These are phyloP conservation scores for Teratosphaeria viscida DNA, from an alignment of 2,329 filamentous ascomycete genomes.

Conservation along the genomic window DNA sequence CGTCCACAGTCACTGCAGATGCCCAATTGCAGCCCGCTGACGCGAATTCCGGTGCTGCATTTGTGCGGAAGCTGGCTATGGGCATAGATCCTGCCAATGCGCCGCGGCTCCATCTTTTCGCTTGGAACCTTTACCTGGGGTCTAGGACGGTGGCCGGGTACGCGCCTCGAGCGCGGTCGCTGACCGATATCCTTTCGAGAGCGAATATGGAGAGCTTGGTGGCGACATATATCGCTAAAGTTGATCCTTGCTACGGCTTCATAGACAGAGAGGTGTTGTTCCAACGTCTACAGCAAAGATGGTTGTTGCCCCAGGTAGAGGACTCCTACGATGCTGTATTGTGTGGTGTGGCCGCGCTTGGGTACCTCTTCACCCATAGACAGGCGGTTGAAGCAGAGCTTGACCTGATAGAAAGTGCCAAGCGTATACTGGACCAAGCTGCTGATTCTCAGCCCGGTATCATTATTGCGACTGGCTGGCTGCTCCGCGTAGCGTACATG, in stretches of 20 bases:
- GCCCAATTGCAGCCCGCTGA: slow-evolving; percentile 32
- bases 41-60: slow-evolving; percentile 45
- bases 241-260: slow-evolving; percentile 43
- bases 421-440: slow-evolving; percentile 30
- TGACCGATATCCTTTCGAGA: slow-evolving; percentile 37
- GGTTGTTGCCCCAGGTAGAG: slow-evolving; percentile 16
- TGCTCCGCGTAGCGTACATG: slow-evolving; percentile 42
- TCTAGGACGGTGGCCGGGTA: slow-evolving; percentile 8
- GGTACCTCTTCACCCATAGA: slow-evolving; percentile 38
- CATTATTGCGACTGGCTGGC: slow-evolving; percentile 36
- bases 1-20: slow-evolving; percentile 3
- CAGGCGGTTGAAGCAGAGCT: slow-evolving; percentile 30
- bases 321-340: slow-evolving; percentile 36
- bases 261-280: slow-evolving; percentile 17
- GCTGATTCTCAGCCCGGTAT: slow-evolving; percentile 23
- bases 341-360: slow-evolving; percentile 44
- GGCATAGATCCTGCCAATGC: slow-evolving; percentile 41
- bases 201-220: slow-evolving; percentile 36
- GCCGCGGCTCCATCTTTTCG: slow-evolving; percentile 41
- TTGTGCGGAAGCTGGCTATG: slow-evolving; percentile 40
- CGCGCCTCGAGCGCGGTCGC: slow-evolving; percentile 9
- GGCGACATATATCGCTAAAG: slow-evolving; percentile 39
- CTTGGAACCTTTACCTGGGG: slow-evolving; percentile 37
- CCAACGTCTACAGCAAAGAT: slow-evolving; percentile 26
- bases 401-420: slow-evolving; percentile 37